Evolutionary conservation across 495 filamentous ascomycete genomes (phyloP).

Genomic region (Amniculicola lignicola): DNA sequence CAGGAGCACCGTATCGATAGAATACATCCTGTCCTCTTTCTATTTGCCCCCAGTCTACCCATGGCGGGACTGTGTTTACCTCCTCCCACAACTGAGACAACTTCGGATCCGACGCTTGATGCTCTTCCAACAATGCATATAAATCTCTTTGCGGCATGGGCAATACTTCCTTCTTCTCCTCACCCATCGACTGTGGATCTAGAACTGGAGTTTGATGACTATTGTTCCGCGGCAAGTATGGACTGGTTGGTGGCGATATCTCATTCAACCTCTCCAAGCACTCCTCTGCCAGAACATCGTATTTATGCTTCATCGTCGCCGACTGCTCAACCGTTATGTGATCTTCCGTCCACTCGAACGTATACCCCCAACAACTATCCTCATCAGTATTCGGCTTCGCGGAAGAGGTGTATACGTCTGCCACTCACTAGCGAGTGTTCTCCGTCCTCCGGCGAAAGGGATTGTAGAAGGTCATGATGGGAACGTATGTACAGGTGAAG

Average conservation of each 20-base stretch:
- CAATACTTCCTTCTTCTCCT: conserved; percentile 28
- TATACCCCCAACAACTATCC: conserved; percentile 59
- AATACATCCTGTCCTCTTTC: conserved; percentile 60
- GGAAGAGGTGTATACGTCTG: not conserved
- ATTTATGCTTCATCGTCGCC: conserved; percentile 59
- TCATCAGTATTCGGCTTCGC: conserved; percentile 4
- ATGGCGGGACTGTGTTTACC: conserved; percentile 66
- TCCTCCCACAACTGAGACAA: conserved; percentile 63
- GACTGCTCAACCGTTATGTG: conserved; percentile 63
- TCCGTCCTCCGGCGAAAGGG: conserved; percentile 37
- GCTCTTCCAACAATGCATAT: conserved; percentile 58
- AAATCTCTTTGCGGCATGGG: conserved; percentile 49
- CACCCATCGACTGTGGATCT: not conserved
- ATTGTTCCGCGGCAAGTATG: conserved; percentile 38
- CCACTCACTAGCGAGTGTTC: conserved; percentile 38
- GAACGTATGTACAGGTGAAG: not conserved
- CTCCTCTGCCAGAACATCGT: conserved; percentile 66
- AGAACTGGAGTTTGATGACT: too few relatives aligned
- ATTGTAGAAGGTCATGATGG: conserved; percentile 44
- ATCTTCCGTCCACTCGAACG: conserved; percentile 65
- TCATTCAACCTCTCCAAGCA: conserved; percentile 59
- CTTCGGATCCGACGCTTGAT: conserved; percentile 55
- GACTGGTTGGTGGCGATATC: conserved; percentile 47
- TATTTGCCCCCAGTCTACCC: conserved; percentile 83
- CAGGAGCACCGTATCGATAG: conserved; percentile 64